phyloP scores from a whole-genome alignment of 1,284 basidiomycete genomes.

The Naganishia liquefaciens region DNA sequence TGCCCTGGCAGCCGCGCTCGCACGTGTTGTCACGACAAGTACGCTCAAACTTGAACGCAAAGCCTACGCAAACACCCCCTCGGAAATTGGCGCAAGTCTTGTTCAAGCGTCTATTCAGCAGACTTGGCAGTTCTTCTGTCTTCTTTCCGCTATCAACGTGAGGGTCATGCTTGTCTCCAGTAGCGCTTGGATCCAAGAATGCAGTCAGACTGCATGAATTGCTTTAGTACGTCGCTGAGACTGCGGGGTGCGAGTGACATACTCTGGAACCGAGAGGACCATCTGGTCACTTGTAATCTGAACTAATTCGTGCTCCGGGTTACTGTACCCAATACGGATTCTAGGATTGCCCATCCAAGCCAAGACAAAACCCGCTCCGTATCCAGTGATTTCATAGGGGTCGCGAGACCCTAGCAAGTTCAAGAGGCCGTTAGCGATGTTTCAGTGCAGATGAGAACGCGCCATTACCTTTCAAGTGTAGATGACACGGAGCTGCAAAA shows the following conservation, averaged over 20 bases:
- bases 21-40: slow-evolving; percentile 76
- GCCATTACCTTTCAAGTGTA: slow-evolving; percentile 80
- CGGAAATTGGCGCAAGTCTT: slow-evolving; percentile 77
- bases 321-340: slow-evolving; percentile 71
- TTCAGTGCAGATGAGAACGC: not conserved
- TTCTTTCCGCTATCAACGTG: slow-evolving; percentile 35
- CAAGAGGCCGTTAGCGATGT: too few species aligned
- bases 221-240: not conserved
- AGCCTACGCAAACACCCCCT: slow-evolving; percentile 87
- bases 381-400: slow-evolving; percentile 72
- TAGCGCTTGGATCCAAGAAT: slow-evolving; percentile 56
- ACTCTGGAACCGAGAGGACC: slow-evolving; percentile 81
- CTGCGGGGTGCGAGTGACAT: slow-evolving; percentile 40
- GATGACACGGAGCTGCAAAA: slow-evolving; percentile 73
- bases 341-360: slow-evolving; percentile 78
- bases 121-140: slow-evolving; percentile 30
- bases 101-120: slow-evolving; percentile 44
- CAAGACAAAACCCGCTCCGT: slow-evolving; percentile 85
- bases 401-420: slow-evolving; percentile 69
- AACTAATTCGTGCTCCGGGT: slow-evolving; percentile 74
- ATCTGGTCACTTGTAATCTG: slow-evolving; percentile 81
- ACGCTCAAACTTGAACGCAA: slow-evolving; percentile 81
- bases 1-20: slow-evolving; percentile 59
- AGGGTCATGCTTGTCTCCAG: slow-evolving; percentile 43
- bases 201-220: slow-evolving; percentile 50